These are phyloP conservation scores for Adansonia madagascariensis DNA, from an alignment of 441 rosid genomes.

Conservation along the genomic window DNA sequence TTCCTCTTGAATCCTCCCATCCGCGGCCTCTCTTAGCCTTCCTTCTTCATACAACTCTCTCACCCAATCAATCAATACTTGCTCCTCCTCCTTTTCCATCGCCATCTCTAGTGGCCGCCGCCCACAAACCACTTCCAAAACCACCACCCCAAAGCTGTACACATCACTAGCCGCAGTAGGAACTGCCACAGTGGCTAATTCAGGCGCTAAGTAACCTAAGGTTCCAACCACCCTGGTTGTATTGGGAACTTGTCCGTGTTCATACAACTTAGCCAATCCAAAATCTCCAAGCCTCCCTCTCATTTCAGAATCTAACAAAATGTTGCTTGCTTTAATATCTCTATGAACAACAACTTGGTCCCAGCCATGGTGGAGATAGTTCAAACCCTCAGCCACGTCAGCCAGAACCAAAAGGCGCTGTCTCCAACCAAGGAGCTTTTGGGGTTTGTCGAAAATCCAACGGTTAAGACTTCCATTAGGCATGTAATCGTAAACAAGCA, in stretches of 20 bases:
- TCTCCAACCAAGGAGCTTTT: slow-evolving; percentile 51
- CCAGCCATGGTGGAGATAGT: slow-evolving; percentile 72
- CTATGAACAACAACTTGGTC: slow-evolving; percentile 64
- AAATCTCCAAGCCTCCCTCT: slow-evolving; percentile 65
- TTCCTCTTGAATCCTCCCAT: slow-evolving; percentile 41
- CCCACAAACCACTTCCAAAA: slow-evolving; percentile 67
- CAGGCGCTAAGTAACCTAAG: slow-evolving; percentile 65
- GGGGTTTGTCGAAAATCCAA: slow-evolving; percentile 60
- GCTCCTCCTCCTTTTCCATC: slow-evolving; percentile 45
- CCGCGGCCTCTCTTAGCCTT: slow-evolving; percentile 46
- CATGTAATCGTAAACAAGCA: slow-evolving; percentile 75
- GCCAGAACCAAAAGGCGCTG: slow-evolving; percentile 50
- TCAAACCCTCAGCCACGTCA: slow-evolving; percentile 65
- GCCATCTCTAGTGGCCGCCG: slow-evolving; percentile 54
- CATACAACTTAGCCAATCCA: slow-evolving; percentile 58
- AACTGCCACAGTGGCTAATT: slow-evolving; percentile 49
- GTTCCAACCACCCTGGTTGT: slow-evolving; percentile 72
- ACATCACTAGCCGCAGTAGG: slow-evolving; percentile 61
- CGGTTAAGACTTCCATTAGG: slow-evolving; percentile 58
- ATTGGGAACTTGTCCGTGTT: slow-evolving; percentile 60
- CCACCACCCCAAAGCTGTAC: slow-evolving; percentile 64
- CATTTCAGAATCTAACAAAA: slow-evolving; percentile 60
- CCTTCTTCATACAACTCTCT: slow-evolving; percentile 50
- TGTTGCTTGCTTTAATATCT: slow-evolving; percentile 66
- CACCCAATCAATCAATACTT: slow-evolving; percentile 59